These are phyloP conservation scores for Neurospora intermedia DNA, from an alignment of 495 filamentous ascomycete species.

Conservation along the genomic window DNA sequence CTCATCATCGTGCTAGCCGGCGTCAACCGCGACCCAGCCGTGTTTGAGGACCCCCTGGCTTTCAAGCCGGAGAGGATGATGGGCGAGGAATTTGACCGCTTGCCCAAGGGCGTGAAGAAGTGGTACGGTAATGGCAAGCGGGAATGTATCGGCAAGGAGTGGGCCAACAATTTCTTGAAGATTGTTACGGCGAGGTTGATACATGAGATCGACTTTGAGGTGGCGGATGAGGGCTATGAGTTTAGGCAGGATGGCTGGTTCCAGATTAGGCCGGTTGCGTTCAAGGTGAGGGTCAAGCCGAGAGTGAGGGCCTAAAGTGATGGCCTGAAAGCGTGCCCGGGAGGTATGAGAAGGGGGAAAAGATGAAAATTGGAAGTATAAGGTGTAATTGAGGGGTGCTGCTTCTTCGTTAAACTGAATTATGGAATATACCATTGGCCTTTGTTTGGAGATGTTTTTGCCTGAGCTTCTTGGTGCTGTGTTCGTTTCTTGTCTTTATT, in stretches of 20 bases:
- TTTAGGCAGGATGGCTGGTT: constrained; percentile 43
- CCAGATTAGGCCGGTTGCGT: constrained; percentile 31
- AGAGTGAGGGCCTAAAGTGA: constrained; percentile 7
- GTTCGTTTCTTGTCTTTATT: not conserved
- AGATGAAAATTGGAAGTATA: not conserved
- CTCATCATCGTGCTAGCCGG: constrained; percentile 51
- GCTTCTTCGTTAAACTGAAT: not conserved
- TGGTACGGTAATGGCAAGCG: constrained; percentile 61
- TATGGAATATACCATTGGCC: not conserved
- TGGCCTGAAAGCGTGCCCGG: not conserved
- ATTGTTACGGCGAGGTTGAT: constrained; percentile 46
- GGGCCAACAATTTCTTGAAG: constrained; percentile 54
- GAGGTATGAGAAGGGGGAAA: not conserved
- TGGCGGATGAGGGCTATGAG: constrained; percentile 44
- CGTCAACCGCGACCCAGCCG: constrained; percentile 55
- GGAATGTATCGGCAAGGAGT: constrained; percentile 57
- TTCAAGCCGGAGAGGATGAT: constrained; percentile 60
- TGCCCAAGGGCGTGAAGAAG: constrained; percentile 53
- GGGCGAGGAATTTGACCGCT: constrained; percentile 46
- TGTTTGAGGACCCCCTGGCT: constrained; percentile 52
- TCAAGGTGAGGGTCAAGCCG: constrained; percentile 30
- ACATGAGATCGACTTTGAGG: constrained; percentile 51
- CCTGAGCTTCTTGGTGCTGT: not conserved
- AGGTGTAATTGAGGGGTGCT: not conserved
- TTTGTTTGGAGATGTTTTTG: not conserved